Conservation (phyloP, 331 rosid species). For the Quercus phellos region DNA sequence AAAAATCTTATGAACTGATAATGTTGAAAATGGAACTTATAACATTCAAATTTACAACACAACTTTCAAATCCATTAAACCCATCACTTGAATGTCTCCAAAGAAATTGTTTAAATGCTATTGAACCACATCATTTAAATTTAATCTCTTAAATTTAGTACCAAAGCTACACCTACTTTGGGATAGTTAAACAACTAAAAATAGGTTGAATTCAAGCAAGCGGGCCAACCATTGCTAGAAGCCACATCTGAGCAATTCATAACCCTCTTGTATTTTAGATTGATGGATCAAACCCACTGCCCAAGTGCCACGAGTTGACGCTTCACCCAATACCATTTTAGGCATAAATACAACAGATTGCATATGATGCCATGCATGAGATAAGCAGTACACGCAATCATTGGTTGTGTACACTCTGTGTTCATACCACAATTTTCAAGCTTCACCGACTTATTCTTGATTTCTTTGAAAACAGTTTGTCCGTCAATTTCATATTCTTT, state of each 20-base stretch:
- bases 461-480: not conserved
- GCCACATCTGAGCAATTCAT: not conserved
- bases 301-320: no score
- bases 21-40: no score
- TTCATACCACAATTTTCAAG: not conserved
- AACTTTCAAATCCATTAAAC: no score
- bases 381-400: slow-evolving; percentile 17
- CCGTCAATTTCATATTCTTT: not conserved
- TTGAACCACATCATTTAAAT: no score
- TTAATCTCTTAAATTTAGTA: no score
- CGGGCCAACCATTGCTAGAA: not conserved
- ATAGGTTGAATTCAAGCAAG: not conserved
- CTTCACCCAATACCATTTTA: not conserved
- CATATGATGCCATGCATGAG: slow-evolving; percentile 25
- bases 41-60: no score
- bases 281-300: not conserved
- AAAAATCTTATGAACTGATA: no score
- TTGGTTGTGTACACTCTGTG: not conserved
- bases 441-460: not conserved
- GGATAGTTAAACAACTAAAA: not conserved
- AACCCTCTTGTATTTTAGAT: not conserved
- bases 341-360: not conserved
- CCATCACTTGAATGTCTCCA: no score
- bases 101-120: no score
- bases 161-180: not conserved